These are phyloP conservation scores for Cladosporium sp. DNA, from an alignment of 2,329 filamentous ascomycete species.

Conservation along the genomic window DNA sequence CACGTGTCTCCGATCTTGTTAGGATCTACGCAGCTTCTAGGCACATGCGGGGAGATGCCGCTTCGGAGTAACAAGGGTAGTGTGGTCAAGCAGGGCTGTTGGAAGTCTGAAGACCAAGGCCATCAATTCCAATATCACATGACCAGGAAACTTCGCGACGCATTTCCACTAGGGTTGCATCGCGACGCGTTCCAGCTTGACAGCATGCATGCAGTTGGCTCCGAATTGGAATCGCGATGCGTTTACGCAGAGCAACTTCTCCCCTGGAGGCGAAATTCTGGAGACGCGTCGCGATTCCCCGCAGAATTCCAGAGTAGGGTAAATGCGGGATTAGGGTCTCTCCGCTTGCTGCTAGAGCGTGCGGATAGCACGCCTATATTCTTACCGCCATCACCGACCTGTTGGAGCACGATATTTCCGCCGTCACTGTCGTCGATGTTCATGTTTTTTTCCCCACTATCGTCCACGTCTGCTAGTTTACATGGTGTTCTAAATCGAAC, in stretches of 20 bases:
- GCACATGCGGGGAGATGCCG: background rate
- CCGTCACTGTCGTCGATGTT: no score
- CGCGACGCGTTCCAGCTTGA: slow-evolving; percentile 8
- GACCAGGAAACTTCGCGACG: background rate
- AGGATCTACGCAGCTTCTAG: background rate
- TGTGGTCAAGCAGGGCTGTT: slow-evolving; percentile 10
- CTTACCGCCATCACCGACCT: no score
- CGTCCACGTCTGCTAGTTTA: no score
- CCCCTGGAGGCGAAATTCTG: background rate
- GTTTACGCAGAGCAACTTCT: slow-evolving; percentile 10
- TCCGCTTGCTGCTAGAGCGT: no score
- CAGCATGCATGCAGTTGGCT: slow-evolving; percentile 8
- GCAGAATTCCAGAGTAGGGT: slow-evolving; percentile 8
- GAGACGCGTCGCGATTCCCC: background rate
- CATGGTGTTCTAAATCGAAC: no score
- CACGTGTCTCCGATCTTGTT: background rate
- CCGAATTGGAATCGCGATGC: slow-evolving; percentile 7
- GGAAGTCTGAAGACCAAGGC: slow-evolving; percentile 1
- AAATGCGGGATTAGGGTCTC: no score
- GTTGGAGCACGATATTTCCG: no score
- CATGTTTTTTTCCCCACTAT: no score
- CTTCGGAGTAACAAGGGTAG: slow-evolving; percentile 4
- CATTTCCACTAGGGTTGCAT: slow-evolving; percentile 2
- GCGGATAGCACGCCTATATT: no score
- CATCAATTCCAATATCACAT: background rate